These are phyloP conservation scores for Amborella trichopoda DNA, from an alignment of 164 flowering plant genomes.

Conservation along the genomic window DNA sequence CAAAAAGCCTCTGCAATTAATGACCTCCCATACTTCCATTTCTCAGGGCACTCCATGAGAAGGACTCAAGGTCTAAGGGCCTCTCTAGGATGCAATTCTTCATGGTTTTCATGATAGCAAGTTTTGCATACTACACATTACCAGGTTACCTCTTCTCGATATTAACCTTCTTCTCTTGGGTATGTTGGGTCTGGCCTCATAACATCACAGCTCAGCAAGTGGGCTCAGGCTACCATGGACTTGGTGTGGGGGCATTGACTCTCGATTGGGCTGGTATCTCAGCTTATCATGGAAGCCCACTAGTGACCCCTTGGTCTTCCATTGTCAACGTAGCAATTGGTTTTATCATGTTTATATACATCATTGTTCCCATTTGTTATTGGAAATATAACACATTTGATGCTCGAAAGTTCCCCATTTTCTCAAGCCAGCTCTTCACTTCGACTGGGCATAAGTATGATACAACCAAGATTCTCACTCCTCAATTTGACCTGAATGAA, in stretches of 20 bases:
- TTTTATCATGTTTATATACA: conserved; percentile 81
- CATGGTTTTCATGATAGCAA: conserved; percentile 51
- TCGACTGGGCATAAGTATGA: conserved; percentile 57
- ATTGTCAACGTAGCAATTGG: conserved; percentile 49
- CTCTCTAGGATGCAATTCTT: conserved; percentile 75
- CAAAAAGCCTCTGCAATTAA: no score
- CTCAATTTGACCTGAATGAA: conserved; percentile 58
- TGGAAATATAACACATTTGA: conserved; percentile 86
- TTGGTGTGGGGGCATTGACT: conserved; percentile 88
- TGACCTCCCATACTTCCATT: not conserved
- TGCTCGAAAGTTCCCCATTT: conserved; percentile 77
- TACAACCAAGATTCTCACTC: conserved; percentile 69
- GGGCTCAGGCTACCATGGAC: conserved; percentile 88
- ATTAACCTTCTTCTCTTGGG: conserved; percentile 91
- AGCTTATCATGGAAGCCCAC: conserved; percentile 93
- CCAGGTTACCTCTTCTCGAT: conserved; percentile 90
- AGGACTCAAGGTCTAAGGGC: conserved; percentile 44
- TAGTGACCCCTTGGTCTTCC: conserved; percentile 74
- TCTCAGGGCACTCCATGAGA: conserved; percentile 88
- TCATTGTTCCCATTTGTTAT: conserved; percentile 75
- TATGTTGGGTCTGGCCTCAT: conserved; percentile 82
- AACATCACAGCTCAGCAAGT: conserved; percentile 89
- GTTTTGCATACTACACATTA: conserved; percentile 66
- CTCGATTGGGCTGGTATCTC: conserved; percentile 97
- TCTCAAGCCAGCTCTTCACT: conserved; percentile 70